phyloP scores from a whole-genome alignment of 441 rosid species.

The Erodium moschatum region DNA sequence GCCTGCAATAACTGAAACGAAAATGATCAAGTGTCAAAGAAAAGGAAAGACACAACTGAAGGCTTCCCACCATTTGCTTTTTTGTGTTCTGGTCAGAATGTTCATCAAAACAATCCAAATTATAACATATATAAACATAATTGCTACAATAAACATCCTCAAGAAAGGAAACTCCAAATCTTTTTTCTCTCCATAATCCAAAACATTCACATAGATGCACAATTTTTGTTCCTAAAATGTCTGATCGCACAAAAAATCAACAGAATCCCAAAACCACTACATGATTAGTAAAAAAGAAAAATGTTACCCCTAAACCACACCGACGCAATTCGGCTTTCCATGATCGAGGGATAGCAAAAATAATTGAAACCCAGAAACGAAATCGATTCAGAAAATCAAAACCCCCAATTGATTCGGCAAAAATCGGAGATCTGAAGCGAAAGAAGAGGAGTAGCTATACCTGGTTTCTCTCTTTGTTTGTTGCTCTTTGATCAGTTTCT shows the following conservation, averaged over 20 bases:
- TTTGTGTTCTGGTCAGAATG: not conserved
- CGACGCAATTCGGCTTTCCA: conserved; percentile 4
- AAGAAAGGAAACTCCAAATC: not conserved
- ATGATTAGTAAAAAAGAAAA: not conserved
- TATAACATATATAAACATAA: not conserved
- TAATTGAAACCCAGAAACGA: not conserved
- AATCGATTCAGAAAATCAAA: not conserved
- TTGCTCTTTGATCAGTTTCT: not conserved
- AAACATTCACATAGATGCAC: not conserved
- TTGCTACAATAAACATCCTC: not conserved
- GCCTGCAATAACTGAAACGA: not conserved
- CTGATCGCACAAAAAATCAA: not conserved
- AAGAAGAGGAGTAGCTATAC: not conserved
- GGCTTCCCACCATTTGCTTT: not conserved
- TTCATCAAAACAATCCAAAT: not conserved
- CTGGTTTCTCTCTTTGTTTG: conserved; percentile 5
- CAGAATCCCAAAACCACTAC: too few species aligned
- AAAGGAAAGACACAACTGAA: not conserved
- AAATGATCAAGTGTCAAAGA: not conserved
- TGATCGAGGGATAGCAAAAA: not conserved
- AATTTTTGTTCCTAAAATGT: not conserved
- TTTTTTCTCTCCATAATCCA: not conserved
- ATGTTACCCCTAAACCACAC: not conserved
- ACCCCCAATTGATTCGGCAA: not conserved
- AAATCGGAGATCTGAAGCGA: not conserved